A percentile compares a stretch with the other conserved stretches of the same genome.
Evolutionary conservation across 2,329 filamentous ascomycete genomes (phyloP).

Genomic region (Fusarium mangiferae): DNA sequence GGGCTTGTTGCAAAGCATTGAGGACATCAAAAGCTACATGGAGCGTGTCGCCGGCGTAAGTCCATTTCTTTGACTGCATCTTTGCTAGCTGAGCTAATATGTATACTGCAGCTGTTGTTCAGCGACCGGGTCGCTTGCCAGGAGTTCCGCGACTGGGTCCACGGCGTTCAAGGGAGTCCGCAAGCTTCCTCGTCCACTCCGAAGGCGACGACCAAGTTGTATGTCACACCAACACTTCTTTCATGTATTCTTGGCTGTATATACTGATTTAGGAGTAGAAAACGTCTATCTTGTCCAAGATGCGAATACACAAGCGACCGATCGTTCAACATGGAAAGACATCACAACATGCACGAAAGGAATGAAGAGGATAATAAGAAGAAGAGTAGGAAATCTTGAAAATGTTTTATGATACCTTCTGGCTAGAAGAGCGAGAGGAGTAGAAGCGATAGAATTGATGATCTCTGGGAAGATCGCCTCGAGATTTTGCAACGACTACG

Average conservation of each 20-base stretch:
- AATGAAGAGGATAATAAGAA: background rate
- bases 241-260: too few relatives aligned
- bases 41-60: conserved; percentile 4
- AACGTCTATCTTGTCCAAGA: background rate
- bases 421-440: background rate
- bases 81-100: background rate
- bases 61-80: too few relatives aligned
- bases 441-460: background rate
- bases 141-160: conserved; percentile 4
- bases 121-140: background rate
- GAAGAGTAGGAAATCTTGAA: background rate
- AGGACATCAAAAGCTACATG: conserved; percentile 24
- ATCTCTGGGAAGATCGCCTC: background rate
- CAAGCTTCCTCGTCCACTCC: too few relatives aligned
- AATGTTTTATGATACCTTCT: fast-evolving
- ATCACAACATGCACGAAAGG: background rate
- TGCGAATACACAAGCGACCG: background rate
- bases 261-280: background rate
- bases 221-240: too few relatives aligned
- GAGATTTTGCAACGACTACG: background rate
- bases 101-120: background rate
- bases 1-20: conserved; percentile 14
- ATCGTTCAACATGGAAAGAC: background rate
- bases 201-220: too few relatives aligned
- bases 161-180: background rate